Evolutionary conservation across 2,329 filamentous ascomycete species (phyloP).

Genomic region (Penicillium sp.): DNA sequence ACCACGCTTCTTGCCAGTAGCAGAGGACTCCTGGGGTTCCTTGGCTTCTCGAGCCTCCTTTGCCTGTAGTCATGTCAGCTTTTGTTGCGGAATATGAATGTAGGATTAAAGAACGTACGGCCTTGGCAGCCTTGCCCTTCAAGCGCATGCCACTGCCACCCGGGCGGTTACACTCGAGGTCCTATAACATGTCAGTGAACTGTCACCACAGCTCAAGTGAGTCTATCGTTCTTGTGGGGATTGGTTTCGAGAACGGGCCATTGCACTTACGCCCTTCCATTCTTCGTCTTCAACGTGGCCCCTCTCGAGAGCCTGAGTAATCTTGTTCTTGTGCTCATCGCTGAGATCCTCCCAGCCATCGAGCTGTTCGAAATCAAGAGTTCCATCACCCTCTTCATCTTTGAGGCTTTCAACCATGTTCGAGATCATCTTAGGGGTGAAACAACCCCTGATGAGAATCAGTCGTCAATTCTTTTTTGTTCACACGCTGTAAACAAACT

Average conservation of each 20-base stretch:
- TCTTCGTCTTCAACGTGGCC: conserved; percentile 84
- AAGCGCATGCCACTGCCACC: conserved; percentile 66
- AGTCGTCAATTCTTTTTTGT: not conserved
- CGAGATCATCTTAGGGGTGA: conserved; percentile 72
- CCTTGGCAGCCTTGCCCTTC: conserved; percentile 7
- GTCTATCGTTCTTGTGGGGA: not conserved
- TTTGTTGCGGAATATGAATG: not conserved
- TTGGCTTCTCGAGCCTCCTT: conserved; percentile 11
- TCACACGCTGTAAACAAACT: conserved; percentile 23
- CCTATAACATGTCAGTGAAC: conserved; percentile 51
- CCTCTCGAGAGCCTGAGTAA: conserved; percentile 70
- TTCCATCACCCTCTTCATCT: conserved; percentile 43
- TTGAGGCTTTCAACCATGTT: conserved; percentile 59
- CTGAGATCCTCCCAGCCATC: conserved; percentile 81
- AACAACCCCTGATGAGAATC: conserved; percentile 71
- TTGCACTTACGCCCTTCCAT: conserved; percentile 75
- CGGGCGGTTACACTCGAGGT: conserved; percentile 71
- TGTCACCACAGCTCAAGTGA: conserved; percentile 6
- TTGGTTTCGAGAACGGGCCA: not conserved
- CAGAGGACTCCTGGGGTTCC: conserved; percentile 1
- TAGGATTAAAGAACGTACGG: not conserved
- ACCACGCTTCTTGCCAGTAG: not conserved
- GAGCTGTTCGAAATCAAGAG: conserved; percentile 57
- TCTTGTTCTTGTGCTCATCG: conserved; percentile 69
- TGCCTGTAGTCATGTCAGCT: not conserved